Base-by-base conservation (phyloP, 805 yeast species). In the Cyberlindnera xylosilytica region DNA sequence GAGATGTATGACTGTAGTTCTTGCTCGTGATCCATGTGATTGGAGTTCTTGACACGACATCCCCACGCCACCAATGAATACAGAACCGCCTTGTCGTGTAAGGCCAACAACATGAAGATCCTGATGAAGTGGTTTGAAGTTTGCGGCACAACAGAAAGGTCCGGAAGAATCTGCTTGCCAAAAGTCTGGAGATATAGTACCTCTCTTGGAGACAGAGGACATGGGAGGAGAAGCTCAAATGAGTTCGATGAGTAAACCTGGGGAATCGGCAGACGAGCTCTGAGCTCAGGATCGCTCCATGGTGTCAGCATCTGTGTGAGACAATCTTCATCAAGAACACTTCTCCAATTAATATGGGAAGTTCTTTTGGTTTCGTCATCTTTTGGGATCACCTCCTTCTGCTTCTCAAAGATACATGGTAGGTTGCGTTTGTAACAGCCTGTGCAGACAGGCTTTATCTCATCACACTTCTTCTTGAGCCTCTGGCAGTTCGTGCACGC, bases 381-480 rank as follows among this genome's bases (percentile, higher is more conserved):
- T 7, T 22, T 22, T 22, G 24, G 24, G 8, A 8, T 7, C n/a
- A 31, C 11, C 55, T 11, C 39, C 24, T 22, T 22, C 30, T 27
- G 6, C 16, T 27, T 27, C 30, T 27, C 30, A 27, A 27, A n/a
- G 30, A n/a, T 15, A 27, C 30, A 27, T 26, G 46, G 53, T 3
- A 57, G 30, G 10, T 53, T 51, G 38, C 60, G 56, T n/a, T 58
- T 62, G 28, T 45, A 30, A 40, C 79, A 74, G 15, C 64, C 52
- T 1, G 73, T 68, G 51, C 79, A 74, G 4, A 63, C 57, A 1
- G 79, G 79, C 42, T 63, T 66, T 6, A 49, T 52, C 50, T 74
- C 74, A 53, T 74, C 78, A 55, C 79, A 74, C 44, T 72, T 73
- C 54, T 73, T 74, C 62, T 72, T 74, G 49, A 68, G 61, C 45